Evolutionary conservation across 1,139 yeast genomes (phyloP).

Genomic region (Magnusiomyces fungicola): DNA sequence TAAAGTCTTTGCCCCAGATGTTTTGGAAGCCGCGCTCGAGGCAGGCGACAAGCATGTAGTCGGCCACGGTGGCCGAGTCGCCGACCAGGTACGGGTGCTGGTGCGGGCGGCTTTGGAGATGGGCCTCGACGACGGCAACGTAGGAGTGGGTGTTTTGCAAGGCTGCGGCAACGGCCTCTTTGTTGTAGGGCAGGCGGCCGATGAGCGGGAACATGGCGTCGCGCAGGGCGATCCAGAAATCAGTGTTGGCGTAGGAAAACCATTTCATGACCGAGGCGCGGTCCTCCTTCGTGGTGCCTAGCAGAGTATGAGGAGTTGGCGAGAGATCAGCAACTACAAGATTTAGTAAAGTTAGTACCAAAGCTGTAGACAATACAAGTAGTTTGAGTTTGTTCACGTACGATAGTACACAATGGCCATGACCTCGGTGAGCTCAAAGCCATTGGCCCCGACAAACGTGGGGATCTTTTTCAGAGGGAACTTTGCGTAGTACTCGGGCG

Average conservation of each 20-base stretch:
- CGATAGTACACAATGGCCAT: conserved; percentile 56
- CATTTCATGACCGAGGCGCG: conserved; percentile 69
- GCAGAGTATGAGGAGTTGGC: conserved; percentile 35
- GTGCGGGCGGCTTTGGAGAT: conserved; percentile 62
- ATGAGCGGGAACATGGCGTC: conserved; percentile 38
- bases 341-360: no score
- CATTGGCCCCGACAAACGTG: conserved; percentile 72
- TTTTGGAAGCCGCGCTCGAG: conserved; percentile 57
- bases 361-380: no score
- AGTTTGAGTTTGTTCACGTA: no score
- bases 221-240: conserved; percentile 44
- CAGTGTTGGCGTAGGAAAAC: conserved; percentile 73
- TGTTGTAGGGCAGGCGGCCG: conserved; percentile 65
- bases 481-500: conserved; percentile 42
- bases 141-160: conserved; percentile 37
- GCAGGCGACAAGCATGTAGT: conserved; percentile 56
- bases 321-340: conserved; percentile 24
- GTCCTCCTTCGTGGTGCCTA: conserved; percentile 60
- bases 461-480: conserved; percentile 77
- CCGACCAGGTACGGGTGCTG: no score
- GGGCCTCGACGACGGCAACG: conserved; percentile 24
- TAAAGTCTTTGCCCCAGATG: conserved; percentile 73
- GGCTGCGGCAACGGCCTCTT: conserved; percentile 62
- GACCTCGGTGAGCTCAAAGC: conserved; percentile 69
- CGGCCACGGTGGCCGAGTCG: conserved; percentile 86